A percentile compares a stretch with the other conserved stretches of the same genome.
phyloP scores from a whole-genome alignment of 164 flowering plant species.

The Vitis cinerea region DNA sequence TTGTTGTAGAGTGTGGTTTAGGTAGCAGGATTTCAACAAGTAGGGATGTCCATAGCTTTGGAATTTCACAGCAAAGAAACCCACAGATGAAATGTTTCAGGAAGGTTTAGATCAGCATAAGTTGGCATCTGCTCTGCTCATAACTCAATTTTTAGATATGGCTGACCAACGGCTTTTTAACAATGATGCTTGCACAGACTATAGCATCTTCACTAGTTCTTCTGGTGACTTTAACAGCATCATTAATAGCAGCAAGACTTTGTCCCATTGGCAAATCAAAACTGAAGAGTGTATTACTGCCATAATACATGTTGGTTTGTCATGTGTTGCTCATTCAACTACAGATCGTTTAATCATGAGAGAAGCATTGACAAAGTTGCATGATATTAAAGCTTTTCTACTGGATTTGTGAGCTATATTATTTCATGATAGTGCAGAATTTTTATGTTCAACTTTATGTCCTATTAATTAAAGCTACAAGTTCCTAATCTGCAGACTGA shows the following conservation, averaged over 20 bases:
- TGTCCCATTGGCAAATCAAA: neutral
- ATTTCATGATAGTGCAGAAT: too few species aligned
- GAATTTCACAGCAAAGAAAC: slow-evolving; percentile 14
- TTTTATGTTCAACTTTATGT: too few species aligned
- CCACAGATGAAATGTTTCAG: slow-evolving; percentile 13
- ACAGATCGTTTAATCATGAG: slow-evolving; percentile 13
- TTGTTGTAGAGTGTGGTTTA: slow-evolving; percentile 4
- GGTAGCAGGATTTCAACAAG: slow-evolving; percentile 8
- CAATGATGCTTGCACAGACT: neutral
- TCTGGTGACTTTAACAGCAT: neutral
- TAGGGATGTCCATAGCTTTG: slow-evolving; percentile 20
- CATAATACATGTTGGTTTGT: slow-evolving; percentile 6
- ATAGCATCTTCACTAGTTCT: too few species aligned
- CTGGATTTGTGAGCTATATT: too few species aligned
- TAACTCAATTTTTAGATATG: neutral
- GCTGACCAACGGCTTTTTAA: slow-evolving; percentile 2
- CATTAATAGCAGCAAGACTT: neutral
- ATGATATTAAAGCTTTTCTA: neutral
- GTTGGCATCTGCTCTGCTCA: neutral
- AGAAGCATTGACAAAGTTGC: slow-evolving; percentile 11
- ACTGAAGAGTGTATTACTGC: slow-evolving; percentile 9
- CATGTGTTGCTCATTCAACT: slow-evolving; percentile 5
- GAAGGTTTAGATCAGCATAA: slow-evolving; percentile 5
- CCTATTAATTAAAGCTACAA: too few species aligned
- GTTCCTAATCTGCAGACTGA: too few species aligned